Evolutionary conservation across 2,329 filamentous ascomycete genomes (phyloP), one percentile per base, ranked within the genome.

Genomic region (Colletotrichum viniferum): DNA sequence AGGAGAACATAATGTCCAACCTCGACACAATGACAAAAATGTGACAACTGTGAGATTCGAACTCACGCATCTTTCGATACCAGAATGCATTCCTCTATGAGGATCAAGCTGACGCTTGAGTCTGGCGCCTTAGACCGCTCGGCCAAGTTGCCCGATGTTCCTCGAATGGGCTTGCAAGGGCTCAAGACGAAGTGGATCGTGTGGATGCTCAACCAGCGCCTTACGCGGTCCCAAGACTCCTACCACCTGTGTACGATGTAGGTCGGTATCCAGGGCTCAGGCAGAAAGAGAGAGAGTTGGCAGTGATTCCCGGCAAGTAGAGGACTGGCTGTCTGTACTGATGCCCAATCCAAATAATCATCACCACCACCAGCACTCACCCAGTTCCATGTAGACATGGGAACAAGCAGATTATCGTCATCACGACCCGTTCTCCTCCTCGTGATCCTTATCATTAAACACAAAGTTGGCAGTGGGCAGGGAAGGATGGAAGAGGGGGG

Each of bases 101-200:
- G 6, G 70, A 52, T 1, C 62, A 48, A n/a, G 34, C 18, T 16
- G 14, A 5, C 34, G 21, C 73, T 75, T 75, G 73, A 75, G 73
- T 75, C 73, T 75, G 73, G 73, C 73, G 73, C 73, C 73, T 75
- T 75, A 75, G 73, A 75, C 73, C 73, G 73, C 73, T 75, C 73
- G 69, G 73, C 73, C 73, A 75, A 75, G 69, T 75, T 75, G 73
- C 73, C 73, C 56, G 7, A 24, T 30, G 24, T 38, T 63, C 16
- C 26, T 63, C 60, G 3, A 2, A 4, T 1, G 5, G 1, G 7
- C 18, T 18, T n/a, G n/a, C n/a, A 10, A 63, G 32, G 21, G 14
- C 13, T 43, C n/a, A 63, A 28, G n/a, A 28, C 5, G 14, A n/a
- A 14, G 66, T 69, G 66, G 55, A 61, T 61, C 55, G 26, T 24